phyloP scores from a whole-genome alignment of 179 eudicot species.

The Sideroxylon spinosum region DNA sequence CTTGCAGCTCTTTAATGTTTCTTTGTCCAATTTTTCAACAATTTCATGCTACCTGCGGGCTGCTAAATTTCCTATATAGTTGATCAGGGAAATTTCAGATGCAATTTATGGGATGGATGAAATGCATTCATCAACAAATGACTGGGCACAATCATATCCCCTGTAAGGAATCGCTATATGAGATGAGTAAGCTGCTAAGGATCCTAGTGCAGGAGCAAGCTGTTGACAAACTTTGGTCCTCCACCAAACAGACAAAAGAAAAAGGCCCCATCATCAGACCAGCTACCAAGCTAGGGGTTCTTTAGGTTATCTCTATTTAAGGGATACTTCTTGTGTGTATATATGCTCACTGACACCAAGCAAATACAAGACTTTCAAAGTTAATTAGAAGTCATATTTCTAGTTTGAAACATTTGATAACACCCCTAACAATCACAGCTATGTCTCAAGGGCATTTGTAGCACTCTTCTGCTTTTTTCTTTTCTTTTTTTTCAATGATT shows the following conservation, averaged over 20 bases:
- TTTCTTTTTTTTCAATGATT: background rate
- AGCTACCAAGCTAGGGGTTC: background rate
- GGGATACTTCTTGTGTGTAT: background rate
- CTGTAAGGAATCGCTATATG: background rate
- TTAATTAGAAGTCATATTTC: constrained; percentile 6
- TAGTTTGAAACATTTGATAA: background rate
- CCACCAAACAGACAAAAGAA: background rate
- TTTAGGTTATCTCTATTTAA: background rate
- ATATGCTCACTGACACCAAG: background rate
- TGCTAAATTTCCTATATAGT: no score
- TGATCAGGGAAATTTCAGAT: no score
- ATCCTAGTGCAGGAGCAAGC: background rate
- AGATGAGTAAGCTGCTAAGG: background rate
- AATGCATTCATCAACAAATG: no score
- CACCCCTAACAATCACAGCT: background rate
- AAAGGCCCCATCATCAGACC: background rate
- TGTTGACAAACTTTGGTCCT: background rate
- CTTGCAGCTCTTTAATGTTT: no score
- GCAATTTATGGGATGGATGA: no score
- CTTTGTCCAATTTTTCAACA: no score
- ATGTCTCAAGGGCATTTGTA: background rate
- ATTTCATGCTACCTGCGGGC: no score
- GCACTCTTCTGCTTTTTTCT: background rate
- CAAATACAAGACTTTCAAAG: background rate
- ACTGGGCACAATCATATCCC: background rate